Evolutionary conservation across 177 flowering plant genomes (phyloP).

Genomic region (Vitis hybrid): DNA sequence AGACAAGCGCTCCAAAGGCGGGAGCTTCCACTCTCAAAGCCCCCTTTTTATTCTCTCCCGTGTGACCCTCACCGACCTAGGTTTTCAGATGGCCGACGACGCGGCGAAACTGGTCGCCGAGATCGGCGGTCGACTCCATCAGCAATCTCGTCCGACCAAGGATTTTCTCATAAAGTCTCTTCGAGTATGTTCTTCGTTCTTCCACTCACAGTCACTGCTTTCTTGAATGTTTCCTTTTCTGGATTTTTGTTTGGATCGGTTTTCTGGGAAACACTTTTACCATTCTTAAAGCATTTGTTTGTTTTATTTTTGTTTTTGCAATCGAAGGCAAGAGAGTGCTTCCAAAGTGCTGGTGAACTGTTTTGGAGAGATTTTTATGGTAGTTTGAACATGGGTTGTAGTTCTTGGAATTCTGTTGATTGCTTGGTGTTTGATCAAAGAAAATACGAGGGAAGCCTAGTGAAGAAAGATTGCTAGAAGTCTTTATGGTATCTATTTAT

Average conservation of each 20-base stretch:
- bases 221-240: background rate
- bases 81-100: slow-evolving; percentile 22
- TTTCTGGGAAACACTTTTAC: background rate
- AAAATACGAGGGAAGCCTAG: no score
- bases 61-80: background rate
- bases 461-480: no score
- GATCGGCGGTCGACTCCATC: slow-evolving; percentile 54
- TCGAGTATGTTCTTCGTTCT: slow-evolving; percentile 37
- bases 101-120: slow-evolving; percentile 42
- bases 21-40: slow-evolving; percentile 6
- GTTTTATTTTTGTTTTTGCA: no score
- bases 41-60: background rate
- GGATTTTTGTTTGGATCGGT: background rate
- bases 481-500: no score
- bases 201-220: background rate
- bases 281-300: no score
- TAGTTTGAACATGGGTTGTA: no score
- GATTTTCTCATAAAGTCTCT: slow-evolving; percentile 71
- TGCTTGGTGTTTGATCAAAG: no score
- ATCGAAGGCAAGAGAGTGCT: no score
- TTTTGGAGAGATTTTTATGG: no score
- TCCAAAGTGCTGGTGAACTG: no score
- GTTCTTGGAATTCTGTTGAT: no score
- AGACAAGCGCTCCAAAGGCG: slow-evolving; percentile 5
- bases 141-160: slow-evolving; percentile 61